A percentile compares a stretch with the other conserved stretches of the same genome.
Evolutionary conservation across 768 basidiomycete genomes (phyloP).

Genomic region (Leucosporidium creatinivorum): DNA sequence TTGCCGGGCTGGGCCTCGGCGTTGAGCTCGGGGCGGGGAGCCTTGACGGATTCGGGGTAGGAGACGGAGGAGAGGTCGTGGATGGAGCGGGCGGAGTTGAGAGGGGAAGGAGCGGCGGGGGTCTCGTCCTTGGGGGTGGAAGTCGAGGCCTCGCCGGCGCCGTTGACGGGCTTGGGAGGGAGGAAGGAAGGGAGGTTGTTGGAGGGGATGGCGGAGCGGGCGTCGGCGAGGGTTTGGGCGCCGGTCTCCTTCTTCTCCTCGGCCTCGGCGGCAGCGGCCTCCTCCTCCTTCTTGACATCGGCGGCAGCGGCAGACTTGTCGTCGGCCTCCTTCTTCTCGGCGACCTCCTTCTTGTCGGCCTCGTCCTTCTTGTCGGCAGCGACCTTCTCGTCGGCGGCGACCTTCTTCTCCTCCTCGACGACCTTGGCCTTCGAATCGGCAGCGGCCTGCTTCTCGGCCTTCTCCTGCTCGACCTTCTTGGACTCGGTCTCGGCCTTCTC

Average conservation of each 20-base stretch:
- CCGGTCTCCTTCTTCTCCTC: conserved; percentile 15
- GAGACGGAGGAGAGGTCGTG: conserved; percentile 66
- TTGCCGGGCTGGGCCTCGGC: conserved; percentile 74
- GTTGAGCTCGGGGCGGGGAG: conserved; percentile 80
- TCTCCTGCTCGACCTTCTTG: conserved; percentile 1
- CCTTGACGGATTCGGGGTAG: conserved; percentile 75
- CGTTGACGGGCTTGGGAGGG: conserved; percentile 25
- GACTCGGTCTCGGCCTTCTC: conserved; percentile 3
- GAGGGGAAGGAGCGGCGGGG: conserved; percentile 30
- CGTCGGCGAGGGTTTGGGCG: conserved; percentile 26
- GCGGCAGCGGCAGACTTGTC: conserved; percentile 7
- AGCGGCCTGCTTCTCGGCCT: conserved; percentile 6
- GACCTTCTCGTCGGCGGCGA: conserved; percentile 1
- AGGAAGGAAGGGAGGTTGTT: conserved; percentile 27
- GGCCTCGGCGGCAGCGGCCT: too few species aligned
- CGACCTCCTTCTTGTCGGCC: background rate
- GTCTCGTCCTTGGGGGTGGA: background rate
- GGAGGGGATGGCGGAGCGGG: conserved; percentile 13
- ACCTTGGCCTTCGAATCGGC: conserved; percentile 4
- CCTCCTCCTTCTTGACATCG: conserved; percentile 6
- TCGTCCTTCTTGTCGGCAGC: conserved; percentile 3
- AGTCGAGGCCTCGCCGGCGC: conserved; percentile 1
- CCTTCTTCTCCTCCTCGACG: conserved; percentile 2
- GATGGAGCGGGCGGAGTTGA: conserved; percentile 77
- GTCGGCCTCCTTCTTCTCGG: conserved; percentile 4